A percentile compares a stretch with the other conserved stretches of the same genome.
These are phyloP conservation scores for Phaeosphaeria sp. DNA, from an alignment of 2,329 filamentous ascomycete species.

Conservation along the genomic window DNA sequence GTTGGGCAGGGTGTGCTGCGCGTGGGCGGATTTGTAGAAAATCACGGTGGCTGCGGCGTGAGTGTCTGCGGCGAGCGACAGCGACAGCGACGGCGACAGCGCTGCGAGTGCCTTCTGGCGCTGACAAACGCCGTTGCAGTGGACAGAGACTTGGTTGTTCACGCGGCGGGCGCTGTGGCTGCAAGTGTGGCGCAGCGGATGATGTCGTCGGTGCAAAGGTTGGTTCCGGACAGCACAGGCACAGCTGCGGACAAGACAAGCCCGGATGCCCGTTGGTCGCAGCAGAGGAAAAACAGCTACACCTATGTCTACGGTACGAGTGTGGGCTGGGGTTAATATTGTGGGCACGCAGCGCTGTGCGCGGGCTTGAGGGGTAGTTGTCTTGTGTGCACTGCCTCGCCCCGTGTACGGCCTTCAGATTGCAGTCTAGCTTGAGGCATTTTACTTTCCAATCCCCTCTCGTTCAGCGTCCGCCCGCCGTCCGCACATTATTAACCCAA, in stretches of 20 bases:
- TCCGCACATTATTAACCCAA: conserved; percentile 6
- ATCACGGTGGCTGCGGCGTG: conserved; percentile 34
- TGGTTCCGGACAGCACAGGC: background rate
- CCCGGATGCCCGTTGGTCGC: background rate
- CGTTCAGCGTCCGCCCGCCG: conserved; percentile 3
- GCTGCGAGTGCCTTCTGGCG: conserved; percentile 7
- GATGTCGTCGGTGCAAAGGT: conserved; percentile 5
- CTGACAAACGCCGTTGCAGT: conserved; percentile 18
- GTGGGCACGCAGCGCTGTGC: conserved; percentile 3
- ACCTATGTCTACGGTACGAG: too few species aligned
- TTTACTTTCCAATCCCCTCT: conserved; percentile 10
- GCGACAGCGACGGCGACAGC: background rate
- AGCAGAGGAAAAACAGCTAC: too few species aligned
- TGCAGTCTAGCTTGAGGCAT: conserved; percentile 15
- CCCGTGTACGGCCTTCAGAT: conserved; percentile 12
- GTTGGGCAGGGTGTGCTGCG: conserved; percentile 33
- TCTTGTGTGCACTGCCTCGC: conserved; percentile 10
- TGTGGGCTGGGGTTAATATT: background rate
- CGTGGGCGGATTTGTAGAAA: conserved; percentile 34
- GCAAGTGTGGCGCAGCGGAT: conserved; percentile 12
- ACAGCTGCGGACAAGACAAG: background rate
- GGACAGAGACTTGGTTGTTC: conserved; percentile 1
- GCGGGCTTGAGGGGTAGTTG: conserved; percentile 1
- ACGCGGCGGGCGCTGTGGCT: conserved; percentile 1
- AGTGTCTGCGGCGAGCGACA: conserved; percentile 4